Base-by-base conservation (phyloP, 805 yeast species). In the Kuraishia hungarica region DNA sequence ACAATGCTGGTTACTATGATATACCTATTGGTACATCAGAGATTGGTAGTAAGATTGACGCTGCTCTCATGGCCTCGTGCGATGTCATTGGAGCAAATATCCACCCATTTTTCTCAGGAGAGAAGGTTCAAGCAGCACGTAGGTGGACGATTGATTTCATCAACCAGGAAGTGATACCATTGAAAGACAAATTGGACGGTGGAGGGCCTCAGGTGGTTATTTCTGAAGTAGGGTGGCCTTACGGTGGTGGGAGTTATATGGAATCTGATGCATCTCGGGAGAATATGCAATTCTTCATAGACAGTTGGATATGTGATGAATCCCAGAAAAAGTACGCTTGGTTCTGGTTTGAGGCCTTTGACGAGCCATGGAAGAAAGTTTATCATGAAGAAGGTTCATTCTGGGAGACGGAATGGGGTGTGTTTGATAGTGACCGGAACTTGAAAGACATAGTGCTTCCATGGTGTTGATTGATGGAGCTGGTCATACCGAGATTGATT, bases 391-490 rank as follows among this genome's bases (percentile, higher is more conserved):
- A 66, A 1, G 73, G 72, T 1, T 72, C 74, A 29, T 67, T 67
- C 54, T 84, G 89, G 89, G 90, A 85, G 61, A 76, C 87, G 0
- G 81, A 84, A 59, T 86, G 90, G 90, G 92, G 90, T 0, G 56
- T 86, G 8, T 83, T 86, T 61, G 72, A 76, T 1, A 60, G 63
- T 6, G 76, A 81, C 54, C 67, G 89, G 53, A 65, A 69, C 47
- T 58, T 80, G 57, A 83, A 82, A 59, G 63, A 67, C n/a, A 35
- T 35, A 13, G 43, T 35, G 4, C 43, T 35, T 35, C 43, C 43
- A 35, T 35, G 43, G 43, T 35, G 43, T 35, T 35, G 11, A 17
- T 4, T 73, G 71, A 26, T 26, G 11, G 35, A 28, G 35, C 10
- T 28, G 17, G 43, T 26, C 10, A 26, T 26, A 26, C 29, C 10